These are phyloP conservation scores for Ogataea neopini DNA, from an alignment of 805 yeast genomes.

Conservation along the genomic window DNA sequence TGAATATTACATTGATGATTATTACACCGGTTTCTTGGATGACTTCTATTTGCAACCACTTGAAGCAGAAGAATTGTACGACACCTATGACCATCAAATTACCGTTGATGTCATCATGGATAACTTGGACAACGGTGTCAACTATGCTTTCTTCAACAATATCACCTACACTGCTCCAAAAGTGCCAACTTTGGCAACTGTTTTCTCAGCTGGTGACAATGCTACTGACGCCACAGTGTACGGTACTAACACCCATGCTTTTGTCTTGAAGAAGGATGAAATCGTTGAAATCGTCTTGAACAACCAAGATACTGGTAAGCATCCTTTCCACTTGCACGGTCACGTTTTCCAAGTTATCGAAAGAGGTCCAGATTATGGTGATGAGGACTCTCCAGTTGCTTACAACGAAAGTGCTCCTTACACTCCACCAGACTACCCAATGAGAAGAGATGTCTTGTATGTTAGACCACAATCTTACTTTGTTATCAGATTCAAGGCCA, in stretches of 20 bases:
- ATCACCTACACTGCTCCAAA: conserved; percentile 75
- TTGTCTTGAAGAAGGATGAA: conserved; percentile 65
- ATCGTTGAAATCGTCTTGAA: conserved; percentile 80
- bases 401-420: conserved; percentile 55
- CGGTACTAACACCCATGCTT: conserved; percentile 80
- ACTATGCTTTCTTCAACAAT: conserved; percentile 96
- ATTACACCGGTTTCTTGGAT: conserved; percentile 56
- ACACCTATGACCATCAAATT: conserved; percentile 68
- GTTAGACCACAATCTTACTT: conserved; percentile 84
- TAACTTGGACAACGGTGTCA: conserved; percentile 81
- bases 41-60: conserved; percentile 77
- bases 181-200: conserved; percentile 84
- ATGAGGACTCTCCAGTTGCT: conserved; percentile 53
- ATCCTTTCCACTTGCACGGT: conserved; percentile 98
- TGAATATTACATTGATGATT: conserved; percentile 47
- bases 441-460: conserved; percentile 79
- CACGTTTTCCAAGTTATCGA: conserved; percentile 81
- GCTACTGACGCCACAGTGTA: conserved; percentile 56
- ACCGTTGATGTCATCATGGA: conserved; percentile 80
- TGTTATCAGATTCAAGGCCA: conserved; percentile 83
- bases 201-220: conserved; percentile 64
- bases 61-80: conserved; percentile 52
- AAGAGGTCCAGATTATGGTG: conserved; percentile 63
- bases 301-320: conserved; percentile 87
- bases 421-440: conserved; percentile 70